These are phyloP conservation scores for Fusarium miscanthi DNA, from an alignment of 2,329 filamentous ascomycete species.

Conservation along the genomic window DNA sequence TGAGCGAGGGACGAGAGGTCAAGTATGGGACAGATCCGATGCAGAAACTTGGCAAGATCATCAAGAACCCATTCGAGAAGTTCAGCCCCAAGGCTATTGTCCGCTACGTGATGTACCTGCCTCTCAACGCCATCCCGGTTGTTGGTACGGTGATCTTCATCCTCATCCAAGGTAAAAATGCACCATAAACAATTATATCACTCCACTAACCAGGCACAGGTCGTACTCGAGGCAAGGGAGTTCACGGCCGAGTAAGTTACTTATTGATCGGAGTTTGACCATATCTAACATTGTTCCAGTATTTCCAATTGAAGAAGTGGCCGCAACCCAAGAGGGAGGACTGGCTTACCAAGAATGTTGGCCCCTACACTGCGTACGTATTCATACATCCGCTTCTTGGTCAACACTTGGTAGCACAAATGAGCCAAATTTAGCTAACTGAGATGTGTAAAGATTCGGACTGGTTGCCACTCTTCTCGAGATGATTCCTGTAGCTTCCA, in stretches of 20 bases:
- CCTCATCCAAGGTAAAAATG: conserved; percentile 70
- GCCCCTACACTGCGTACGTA: conserved; percentile 83
- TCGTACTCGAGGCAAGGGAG: conserved; percentile 58
- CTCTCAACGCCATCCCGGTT: conserved; percentile 92
- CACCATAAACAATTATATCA: neutral
- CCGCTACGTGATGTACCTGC: conserved; percentile 85
- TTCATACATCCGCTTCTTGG: neutral
- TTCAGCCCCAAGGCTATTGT: conserved; percentile 73
- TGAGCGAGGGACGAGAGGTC: conserved; percentile 79
- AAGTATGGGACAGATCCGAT: conserved; percentile 70
- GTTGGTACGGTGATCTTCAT: conserved; percentile 87
- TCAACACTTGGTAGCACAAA: conserved; percentile 1
- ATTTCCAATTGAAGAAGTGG: conserved; percentile 94
- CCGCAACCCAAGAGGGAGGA: conserved; percentile 69
- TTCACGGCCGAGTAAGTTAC: conserved; percentile 65
- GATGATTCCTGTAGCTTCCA: conserved; percentile 83
- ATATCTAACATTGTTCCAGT: conserved; percentile 59
- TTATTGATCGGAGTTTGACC: neutral
- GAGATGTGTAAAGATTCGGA: conserved; percentile 69
- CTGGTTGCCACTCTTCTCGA: conserved; percentile 82
- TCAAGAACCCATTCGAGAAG: conserved; percentile 67
- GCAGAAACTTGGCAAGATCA: conserved; percentile 64
- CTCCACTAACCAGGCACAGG: conserved; percentile 48
- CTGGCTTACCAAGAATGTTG: conserved; percentile 77
- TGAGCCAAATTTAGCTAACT: conserved; percentile 10